Base-by-base conservation (phyloP, 768 basidiomycete genomes). In the Agaricus subrufescens region DNA sequence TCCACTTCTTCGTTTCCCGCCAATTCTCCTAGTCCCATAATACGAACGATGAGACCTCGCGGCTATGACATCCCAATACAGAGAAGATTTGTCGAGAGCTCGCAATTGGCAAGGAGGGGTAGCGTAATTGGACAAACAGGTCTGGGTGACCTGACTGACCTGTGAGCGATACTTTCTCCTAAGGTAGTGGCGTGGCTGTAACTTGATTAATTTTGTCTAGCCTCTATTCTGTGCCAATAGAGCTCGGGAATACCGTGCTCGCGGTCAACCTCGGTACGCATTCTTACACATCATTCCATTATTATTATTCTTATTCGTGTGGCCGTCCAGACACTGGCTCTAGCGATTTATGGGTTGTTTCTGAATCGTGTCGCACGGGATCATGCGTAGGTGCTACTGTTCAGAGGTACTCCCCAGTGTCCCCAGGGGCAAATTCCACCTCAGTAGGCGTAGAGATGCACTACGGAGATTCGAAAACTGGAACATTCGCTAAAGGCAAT, bases 391-490 rank as follows among this genome's bases (percentile, higher is more conserved):
- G 66, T 23, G 58, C 67, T 2, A 64, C 60, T 11, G 67, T 75
- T 4, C 61, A 77, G 3, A 69, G 78, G 6, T 83, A 83, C 58
- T 73, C 80, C 4, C 64, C 68, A 6, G 48, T 67, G 15, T 15
- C 15, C 19, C 11, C 34, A 34, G 64, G 65, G 5, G 74, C 82
- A 55, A 70, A 69, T 19, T 59, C 70, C 26, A 69, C 75, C 0
- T 71, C 75, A 23, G 61, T 69, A 12, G 60, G 67, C 69, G 64
- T 78, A 63, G 61, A 74, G 63, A 61, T 74, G 69, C 56, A 65
- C 69, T 89, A 87, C 52, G 87, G 87, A n/a, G 87, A 89, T 63
- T 86, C 86, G 2, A 71, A 67, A 3, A 85, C 83, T 1, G 85
- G 83, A 1, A 86, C 86, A 0, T 80, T 73, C 54, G 86, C 86